A percentile compares a stretch with the other conserved stretches of the same genome.
phyloP scores from a whole-genome alignment of 176 grass and related monocot species.

The Phoenix roebelenii region DNA sequence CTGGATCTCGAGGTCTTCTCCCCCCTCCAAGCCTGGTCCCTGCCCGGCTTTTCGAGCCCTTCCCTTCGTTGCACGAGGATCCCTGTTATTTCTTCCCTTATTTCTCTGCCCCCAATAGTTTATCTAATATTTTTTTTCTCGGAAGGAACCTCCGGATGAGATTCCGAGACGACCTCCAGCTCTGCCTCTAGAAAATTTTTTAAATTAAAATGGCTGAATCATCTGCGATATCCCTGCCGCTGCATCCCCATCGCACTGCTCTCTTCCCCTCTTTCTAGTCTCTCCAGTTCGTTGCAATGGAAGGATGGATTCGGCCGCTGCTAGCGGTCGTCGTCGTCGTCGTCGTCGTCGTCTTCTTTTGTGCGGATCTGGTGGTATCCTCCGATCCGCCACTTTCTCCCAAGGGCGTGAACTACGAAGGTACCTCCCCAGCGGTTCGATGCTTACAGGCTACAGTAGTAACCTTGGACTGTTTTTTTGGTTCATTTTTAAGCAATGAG shows the following conservation, averaged over 20 bases:
- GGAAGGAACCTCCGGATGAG: slow-evolving; percentile 9
- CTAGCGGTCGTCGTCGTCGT: neutral
- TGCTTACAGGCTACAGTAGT: neutral
- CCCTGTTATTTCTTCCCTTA: slow-evolving; percentile 19
- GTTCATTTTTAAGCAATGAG: neutral
- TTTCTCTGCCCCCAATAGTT: neutral
- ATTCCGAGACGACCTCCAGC: slow-evolving; percentile 21
- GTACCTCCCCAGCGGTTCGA: slow-evolving; percentile 10
- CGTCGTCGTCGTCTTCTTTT: slow-evolving; percentile 10
- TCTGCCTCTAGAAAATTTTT: neutral
- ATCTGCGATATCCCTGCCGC: too few species aligned
- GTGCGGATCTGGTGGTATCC: slow-evolving; percentile 11
- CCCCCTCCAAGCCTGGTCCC: too few species aligned
- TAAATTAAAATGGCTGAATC: too few species aligned
- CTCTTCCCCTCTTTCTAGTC: slow-evolving; percentile 21
- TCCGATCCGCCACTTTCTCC: slow-evolving; percentile 82
- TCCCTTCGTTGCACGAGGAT: neutral
- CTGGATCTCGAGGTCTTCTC: too few species aligned
- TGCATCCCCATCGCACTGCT: neutral
- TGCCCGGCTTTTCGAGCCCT: too few species aligned
- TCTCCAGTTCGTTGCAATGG: neutral
- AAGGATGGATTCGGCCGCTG: neutral
- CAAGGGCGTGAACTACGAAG: slow-evolving; percentile 96
- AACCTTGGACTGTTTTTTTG: neutral
- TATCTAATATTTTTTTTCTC: slow-evolving; percentile 1